Conservation (phyloP, 495 filamentous ascomycete genomes). For the Penicillium bovifimosum region DNA sequence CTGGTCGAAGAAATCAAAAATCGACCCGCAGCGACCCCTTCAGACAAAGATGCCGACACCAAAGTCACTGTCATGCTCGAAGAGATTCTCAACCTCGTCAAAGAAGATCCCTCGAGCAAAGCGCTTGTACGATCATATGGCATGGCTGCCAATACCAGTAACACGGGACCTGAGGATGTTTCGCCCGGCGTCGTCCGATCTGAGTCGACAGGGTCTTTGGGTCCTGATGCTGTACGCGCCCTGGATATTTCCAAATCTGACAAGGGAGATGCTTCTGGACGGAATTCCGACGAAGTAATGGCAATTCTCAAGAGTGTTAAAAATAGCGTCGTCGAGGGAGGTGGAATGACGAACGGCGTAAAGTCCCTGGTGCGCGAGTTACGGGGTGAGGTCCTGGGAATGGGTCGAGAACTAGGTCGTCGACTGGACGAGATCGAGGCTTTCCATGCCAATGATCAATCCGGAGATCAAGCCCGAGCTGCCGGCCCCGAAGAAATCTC, state of each 20-base stretch:
- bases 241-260: slow-evolving; percentile 22
- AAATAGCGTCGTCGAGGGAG: slow-evolving; percentile 77
- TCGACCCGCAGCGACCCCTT: slow-evolving; percentile 48
- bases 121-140: slow-evolving; percentile 48
- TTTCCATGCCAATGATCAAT: slow-evolving; percentile 33
- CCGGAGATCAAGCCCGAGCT: slow-evolving; percentile 38
- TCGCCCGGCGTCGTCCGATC: slow-evolving; percentile 12
- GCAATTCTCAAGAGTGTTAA: slow-evolving; percentile 77
- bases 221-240: slow-evolving; percentile 19
- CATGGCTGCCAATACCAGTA: background rate
- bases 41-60: slow-evolving; percentile 46
- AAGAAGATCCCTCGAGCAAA: slow-evolving; percentile 55
- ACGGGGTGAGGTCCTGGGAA: slow-evolving; percentile 85
- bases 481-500: slow-evolving; percentile 65
- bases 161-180: background rate
- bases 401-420: slow-evolving; percentile 83
- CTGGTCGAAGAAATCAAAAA: slow-evolving; percentile 65
- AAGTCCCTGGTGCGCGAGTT: slow-evolving; percentile 85
- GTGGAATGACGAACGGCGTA: slow-evolving; percentile 81
- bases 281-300: slow-evolving; percentile 54
- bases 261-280: slow-evolving; percentile 27
- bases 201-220: slow-evolving; percentile 21
- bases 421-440: slow-evolving; percentile 65
- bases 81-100: slow-evolving; percentile 71
- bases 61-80: slow-evolving; percentile 68